phyloP scores from a whole-genome alignment of 352 stramenopile species.

The Chrysophaeum taylorii region DNA sequence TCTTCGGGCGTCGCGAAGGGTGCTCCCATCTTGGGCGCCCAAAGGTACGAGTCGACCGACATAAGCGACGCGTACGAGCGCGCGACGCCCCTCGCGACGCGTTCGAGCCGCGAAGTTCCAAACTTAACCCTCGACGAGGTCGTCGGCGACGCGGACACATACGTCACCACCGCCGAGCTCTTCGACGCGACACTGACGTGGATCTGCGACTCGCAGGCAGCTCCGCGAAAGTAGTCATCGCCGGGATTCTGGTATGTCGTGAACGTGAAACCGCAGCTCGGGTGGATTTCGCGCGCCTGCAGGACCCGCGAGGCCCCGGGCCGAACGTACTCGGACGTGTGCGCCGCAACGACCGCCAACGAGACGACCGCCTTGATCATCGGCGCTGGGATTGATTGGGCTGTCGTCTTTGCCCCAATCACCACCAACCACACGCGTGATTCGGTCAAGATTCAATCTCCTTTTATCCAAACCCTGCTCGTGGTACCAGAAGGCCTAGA shows the following conservation, averaged over 20 bases:
- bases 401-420: too few species aligned
- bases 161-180: not conserved
- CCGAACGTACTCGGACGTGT: too few species aligned
- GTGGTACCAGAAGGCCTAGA: too few species aligned
- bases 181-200: not conserved
- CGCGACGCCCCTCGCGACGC: not conserved
- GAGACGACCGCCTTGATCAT: too few species aligned
- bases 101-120: not conserved
- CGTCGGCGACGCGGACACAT: not conserved
- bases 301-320: too few species aligned
- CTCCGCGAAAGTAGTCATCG: constrained; percentile 1
- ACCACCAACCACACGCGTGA: too few species aligned
- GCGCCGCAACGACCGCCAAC: too few species aligned
- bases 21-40: not conserved
- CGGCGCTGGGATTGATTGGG: too few species aligned
- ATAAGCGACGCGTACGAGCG: not conserved
- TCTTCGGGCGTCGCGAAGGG: not conserved
- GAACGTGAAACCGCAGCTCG: not conserved
- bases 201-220: not conserved
- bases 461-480: too few species aligned
- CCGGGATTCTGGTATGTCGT: not conserved
- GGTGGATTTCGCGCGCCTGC: too few species aligned
- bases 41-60: not conserved
- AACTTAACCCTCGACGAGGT: not conserved
- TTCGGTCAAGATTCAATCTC: too few species aligned